Evolutionary conservation across 768 basidiomycete genomes (phyloP).

Genomic region (Mycena capillaripes): DNA sequence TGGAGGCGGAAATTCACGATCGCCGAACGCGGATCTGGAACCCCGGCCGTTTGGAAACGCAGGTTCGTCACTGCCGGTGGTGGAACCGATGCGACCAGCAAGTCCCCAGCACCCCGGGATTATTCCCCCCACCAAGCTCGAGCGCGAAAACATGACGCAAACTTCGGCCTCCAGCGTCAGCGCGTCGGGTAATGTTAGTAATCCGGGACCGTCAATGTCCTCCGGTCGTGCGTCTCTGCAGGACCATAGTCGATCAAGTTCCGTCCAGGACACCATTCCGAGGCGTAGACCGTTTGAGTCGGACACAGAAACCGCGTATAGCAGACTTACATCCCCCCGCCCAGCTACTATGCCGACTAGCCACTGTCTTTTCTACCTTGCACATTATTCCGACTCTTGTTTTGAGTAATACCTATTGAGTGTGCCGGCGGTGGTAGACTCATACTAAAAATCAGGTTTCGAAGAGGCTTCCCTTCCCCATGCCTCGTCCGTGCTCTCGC

Average conservation of each 20-base stretch:
- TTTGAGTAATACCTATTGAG: too few relatives aligned
- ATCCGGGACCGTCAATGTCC: too few relatives aligned
- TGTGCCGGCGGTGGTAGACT: too few relatives aligned
- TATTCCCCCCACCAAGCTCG: neutral
- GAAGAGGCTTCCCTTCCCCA: too few relatives aligned
- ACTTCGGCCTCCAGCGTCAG: neutral
- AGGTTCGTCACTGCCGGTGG: neutral
- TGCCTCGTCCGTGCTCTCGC: too few relatives aligned
- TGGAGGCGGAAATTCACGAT: neutral
- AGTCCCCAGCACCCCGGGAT: neutral
- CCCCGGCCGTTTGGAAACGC: neutral
- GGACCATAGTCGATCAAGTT: too few relatives aligned
- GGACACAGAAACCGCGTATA: neutral
- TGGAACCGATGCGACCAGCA: neutral
- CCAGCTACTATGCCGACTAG: slow-evolving; percentile 14
- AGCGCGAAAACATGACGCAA: neutral
- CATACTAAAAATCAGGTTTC: too few relatives aligned
- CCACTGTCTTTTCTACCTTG: neutral
- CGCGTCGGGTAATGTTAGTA: too few relatives aligned
- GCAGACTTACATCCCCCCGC: slow-evolving; percentile 2
- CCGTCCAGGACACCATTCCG: neutral
- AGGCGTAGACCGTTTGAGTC: neutral
- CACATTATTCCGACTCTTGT: too few relatives aligned
- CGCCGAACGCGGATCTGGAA: neutral
- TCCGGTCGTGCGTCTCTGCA: too few relatives aligned